Percentiles rank a stretch among this genome's conserved stretches.
Evolutionary conservation across 768 basidiomycete species (phyloP).

Genomic region (Daedaleopsis sinensis): DNA sequence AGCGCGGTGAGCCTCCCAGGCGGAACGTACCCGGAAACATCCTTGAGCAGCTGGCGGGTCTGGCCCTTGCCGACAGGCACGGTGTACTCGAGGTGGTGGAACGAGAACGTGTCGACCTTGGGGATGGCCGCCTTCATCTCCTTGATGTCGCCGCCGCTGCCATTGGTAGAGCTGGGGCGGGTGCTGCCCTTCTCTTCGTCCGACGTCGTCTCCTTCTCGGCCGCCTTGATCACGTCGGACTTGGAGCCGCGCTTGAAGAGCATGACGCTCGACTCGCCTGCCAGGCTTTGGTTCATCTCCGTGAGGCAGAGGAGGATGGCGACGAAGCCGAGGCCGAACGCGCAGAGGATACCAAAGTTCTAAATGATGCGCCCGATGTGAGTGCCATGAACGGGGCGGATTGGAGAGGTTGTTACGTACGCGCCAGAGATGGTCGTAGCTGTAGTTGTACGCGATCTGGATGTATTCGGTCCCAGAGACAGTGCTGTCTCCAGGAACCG

Average conservation of each 20-base stretch:
- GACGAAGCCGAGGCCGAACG: constrained; percentile 64
- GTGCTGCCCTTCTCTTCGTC: constrained; percentile 34
- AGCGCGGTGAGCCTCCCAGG: constrained; percentile 81
- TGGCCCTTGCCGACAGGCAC: constrained; percentile 54
- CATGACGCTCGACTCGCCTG: constrained; percentile 45
- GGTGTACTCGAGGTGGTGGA: constrained; percentile 70
- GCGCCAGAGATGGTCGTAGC: constrained; percentile 51
- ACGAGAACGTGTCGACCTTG: constrained; percentile 69
- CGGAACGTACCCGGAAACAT: constrained; percentile 78
- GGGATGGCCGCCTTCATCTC: constrained; percentile 20
- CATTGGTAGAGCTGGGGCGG: neutral
- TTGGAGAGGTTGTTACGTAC: constrained; percentile 13
- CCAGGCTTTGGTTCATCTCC: constrained; percentile 48
- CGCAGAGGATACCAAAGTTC: constrained; percentile 73
- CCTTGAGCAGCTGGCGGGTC: constrained; percentile 57
- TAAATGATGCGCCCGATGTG: constrained; percentile 24
- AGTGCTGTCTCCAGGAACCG: constrained; percentile 55
- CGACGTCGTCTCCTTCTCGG: constrained; percentile 11
- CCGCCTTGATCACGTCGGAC: constrained; percentile 13
- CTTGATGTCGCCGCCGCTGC: neutral
- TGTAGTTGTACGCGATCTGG: constrained; percentile 44
- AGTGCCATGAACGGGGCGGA: neutral
- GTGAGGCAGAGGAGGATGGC: constrained; percentile 57
- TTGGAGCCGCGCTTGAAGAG: constrained; percentile 68
- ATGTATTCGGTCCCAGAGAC: constrained; percentile 68